Evolutionary conservation across 306 rosid genomes (phyloP).

Genomic region (Castanea sativa): DNA sequence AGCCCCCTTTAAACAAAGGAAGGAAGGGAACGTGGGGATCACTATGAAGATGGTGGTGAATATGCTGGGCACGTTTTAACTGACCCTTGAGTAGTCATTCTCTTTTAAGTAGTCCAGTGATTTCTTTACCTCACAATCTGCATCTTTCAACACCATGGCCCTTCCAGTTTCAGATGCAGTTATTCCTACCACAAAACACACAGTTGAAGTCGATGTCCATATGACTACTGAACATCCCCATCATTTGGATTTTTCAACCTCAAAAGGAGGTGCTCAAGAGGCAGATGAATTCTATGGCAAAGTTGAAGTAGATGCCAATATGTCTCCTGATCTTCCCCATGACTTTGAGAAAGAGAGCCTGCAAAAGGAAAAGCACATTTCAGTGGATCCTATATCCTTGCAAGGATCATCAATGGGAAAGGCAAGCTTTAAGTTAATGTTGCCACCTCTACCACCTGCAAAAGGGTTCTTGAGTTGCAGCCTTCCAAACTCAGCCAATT

Average conservation of each 20-base stretch:
- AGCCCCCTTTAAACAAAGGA: background rate
- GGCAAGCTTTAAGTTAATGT: background rate
- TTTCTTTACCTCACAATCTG: conserved; percentile 1
- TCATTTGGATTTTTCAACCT: background rate
- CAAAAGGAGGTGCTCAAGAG: conserved; percentile 9
- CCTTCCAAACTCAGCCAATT: conserved; percentile 66
- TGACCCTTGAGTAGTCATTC: background rate
- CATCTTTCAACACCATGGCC: conserved; percentile 24
- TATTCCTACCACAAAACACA: conserved; percentile 1
- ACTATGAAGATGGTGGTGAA: conserved; percentile 33
- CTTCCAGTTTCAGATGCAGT: conserved; percentile 26
- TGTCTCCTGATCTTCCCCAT: background rate
- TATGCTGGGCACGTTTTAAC: conserved; percentile 34
- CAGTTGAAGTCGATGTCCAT: conserved; percentile 1
- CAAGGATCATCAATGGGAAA: conserved; percentile 32
- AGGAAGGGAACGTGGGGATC: conserved; percentile 35
- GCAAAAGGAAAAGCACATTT: conserved; percentile 67
- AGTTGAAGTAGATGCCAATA: background rate
- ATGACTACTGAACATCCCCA: background rate
- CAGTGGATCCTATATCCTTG: conserved; percentile 74
- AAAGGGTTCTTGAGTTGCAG: conserved; percentile 65
- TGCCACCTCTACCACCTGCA: conserved; percentile 58
- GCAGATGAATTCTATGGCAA: background rate
- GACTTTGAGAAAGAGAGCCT: conserved; percentile 17
- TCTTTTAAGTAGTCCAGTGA: conserved; percentile 24